Conservation (phyloP, 306 rosid genomes). For the peach (Prunus persica) region DNA sequence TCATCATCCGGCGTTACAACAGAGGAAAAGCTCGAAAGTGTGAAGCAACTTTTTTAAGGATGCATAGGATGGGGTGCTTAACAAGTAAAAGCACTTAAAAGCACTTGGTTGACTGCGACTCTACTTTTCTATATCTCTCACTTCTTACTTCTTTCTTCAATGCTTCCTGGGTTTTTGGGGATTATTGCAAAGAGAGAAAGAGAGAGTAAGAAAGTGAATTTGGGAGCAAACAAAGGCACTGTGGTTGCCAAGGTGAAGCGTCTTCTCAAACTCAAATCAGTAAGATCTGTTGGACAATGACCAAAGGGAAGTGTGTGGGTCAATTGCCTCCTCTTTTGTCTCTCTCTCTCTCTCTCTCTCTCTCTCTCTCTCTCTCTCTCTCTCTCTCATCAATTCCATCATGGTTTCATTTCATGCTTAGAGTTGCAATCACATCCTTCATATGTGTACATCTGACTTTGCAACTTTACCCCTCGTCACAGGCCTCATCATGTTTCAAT, state of each 20-base stretch:
- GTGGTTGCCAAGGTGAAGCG: slow-evolving; percentile 19
- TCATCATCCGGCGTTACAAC: slow-evolving; percentile 13
- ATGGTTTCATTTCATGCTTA: neutral
- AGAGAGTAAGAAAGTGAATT: neutral
- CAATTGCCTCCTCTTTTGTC: neutral
- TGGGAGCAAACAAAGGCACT: slow-evolving; percentile 13
- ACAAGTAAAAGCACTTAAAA: slow-evolving; percentile 21
- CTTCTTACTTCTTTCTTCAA: slow-evolving; percentile 3
- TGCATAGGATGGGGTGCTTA: slow-evolving; percentile 35
- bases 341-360: neutral
- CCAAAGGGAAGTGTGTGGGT: slow-evolving; percentile 26
- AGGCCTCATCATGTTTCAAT: no score
- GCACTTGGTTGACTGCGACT: slow-evolving; percentile 25
- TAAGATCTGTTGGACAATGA: slow-evolving; percentile 31
- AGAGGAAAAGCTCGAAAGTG: slow-evolving; percentile 7
- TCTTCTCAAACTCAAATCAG: slow-evolving; percentile 36
- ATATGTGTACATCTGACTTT: neutral
- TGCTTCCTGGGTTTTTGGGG: slow-evolving; percentile 32
- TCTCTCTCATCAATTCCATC: neutral
- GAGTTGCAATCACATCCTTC: slow-evolving; percentile 11
- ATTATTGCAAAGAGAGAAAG: slow-evolving; percentile 19
- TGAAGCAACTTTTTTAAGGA: slow-evolving; percentile 22
- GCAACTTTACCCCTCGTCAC: neutral
- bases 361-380: neutral
- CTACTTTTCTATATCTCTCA: neutral